Evolutionary conservation across 1,284 basidiomycete species (phyloP), one percentile per base, ranked within the genome.

Genomic region (Violaceomyces palustris): DNA sequence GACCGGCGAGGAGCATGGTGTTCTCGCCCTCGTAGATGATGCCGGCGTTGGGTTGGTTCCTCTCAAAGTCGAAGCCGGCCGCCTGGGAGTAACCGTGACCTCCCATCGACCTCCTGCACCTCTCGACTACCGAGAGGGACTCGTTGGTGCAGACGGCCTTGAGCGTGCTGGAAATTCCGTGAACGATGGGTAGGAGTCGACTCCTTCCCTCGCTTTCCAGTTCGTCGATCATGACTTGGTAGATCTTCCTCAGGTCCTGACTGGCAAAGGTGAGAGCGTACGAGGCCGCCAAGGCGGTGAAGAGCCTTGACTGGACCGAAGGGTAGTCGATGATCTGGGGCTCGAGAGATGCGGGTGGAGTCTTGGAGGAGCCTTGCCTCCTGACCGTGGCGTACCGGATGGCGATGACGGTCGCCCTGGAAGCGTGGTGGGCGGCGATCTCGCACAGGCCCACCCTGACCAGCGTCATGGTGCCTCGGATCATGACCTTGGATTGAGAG

Each of bases 21-120:
- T 63, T 66, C 15, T 66, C 63, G 4, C 61, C 63, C 32, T 66
- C 63, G 32, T 66, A 66, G 24, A 60, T 66, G 17, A 66, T 41
- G 10, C 58, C 58, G n/a, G 61, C 61, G 15, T 52, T 57, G 22
- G 63, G 63, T 45, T 66, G 63, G 25, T 63, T 59, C 21, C 52
- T 43, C 28, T 63, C 63, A 35, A 64, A 61, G 40, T 66, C 63
- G 19, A 66, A 54, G 14, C 63, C 61, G 10, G 46, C 34, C 6
- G 61, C 61, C 24, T 55, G 52, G 25, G 45, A 49, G 43, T 58
- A 66, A 11, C 63, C 63, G 25, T 64, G 57, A 6, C 63, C 63
- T 18, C 63, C 63, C 61, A 64, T 64, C 26, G 50, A 54, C 12
- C 61, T 38, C 2, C 63, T 40, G 34, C 60, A 63, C 4, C 52